phyloP scores from a whole-genome alignment of 2,329 filamentous ascomycete species.

The Alternaria sp. region DNA sequence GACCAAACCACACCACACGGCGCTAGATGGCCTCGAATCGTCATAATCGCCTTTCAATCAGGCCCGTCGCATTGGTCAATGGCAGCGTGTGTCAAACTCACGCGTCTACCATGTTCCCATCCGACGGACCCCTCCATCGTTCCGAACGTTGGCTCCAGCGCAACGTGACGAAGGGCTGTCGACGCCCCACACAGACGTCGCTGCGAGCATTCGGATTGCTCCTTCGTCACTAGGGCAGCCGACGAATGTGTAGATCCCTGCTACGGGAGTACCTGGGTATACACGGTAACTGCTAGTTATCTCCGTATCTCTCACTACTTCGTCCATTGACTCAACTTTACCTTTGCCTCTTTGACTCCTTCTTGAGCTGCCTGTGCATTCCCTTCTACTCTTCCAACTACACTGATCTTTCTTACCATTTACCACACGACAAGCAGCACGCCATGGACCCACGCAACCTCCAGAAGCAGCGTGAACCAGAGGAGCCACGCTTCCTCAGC shows the following conservation, averaged over 20 bases:
- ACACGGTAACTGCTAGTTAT: slow-evolving; percentile 26
- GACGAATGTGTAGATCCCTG: slow-evolving; percentile 20
- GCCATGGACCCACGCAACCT: slow-evolving; percentile 48
- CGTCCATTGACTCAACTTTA: slow-evolving; percentile 3
- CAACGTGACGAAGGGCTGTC: slow-evolving; percentile 11
- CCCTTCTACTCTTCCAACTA: neutral
- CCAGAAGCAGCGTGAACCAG: slow-evolving; percentile 44
- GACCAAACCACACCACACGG: slow-evolving; percentile 11
- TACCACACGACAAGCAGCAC: neutral
- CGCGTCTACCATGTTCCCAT: slow-evolving; percentile 16
- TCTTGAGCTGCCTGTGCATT: neutral
- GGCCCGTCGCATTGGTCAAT: slow-evolving; percentile 33
- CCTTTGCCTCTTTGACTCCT: neutral
- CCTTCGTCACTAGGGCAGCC: slow-evolving; percentile 21
- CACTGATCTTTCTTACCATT: neutral
- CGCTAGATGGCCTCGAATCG: slow-evolving; percentile 27
- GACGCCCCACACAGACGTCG: slow-evolving; percentile 24
- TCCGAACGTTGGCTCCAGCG: slow-evolving; percentile 17
- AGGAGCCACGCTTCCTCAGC: slow-evolving; percentile 58
- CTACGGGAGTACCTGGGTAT: slow-evolving; percentile 24
- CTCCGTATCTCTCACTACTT: slow-evolving; percentile 27
- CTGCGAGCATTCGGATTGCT: slow-evolving; percentile 22
- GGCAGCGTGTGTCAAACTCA: slow-evolving; percentile 11
- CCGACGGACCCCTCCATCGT: slow-evolving; percentile 27
- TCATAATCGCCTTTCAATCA: slow-evolving; percentile 21